phyloP scores from a whole-genome alignment of 495 filamentous ascomycete species.

The Melanomma pulvis-pyrius region DNA sequence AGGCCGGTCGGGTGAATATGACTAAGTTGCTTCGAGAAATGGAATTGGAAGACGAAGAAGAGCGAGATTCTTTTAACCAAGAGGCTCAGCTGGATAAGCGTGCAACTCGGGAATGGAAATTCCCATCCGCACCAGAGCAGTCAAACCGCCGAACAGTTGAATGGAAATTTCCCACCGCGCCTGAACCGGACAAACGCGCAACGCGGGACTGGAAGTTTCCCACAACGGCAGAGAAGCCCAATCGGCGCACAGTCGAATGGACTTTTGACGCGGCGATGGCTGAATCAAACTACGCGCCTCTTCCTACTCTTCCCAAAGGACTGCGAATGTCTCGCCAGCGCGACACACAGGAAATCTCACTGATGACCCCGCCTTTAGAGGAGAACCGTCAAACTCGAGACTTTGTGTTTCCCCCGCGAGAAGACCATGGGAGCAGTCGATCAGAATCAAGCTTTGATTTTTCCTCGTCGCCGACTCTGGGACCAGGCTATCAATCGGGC shows the following conservation, averaged over 20 bases:
- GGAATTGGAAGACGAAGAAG: constrained; percentile 48
- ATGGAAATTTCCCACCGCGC: constrained; percentile 63
- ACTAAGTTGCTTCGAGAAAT: constrained; percentile 46
- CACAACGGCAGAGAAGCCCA: constrained; percentile 18
- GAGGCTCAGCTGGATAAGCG: constrained; percentile 30
- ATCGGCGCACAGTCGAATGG: constrained; percentile 32
- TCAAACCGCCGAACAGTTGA: constrained; percentile 57
- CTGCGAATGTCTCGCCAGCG: constrained; percentile 19
- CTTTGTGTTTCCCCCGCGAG: constrained; percentile 32
- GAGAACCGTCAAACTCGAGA: constrained; percentile 31
- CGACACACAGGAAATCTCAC: constrained; percentile 24
- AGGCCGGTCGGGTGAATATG: constrained; percentile 44
- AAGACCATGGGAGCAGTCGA: constrained; percentile 12
- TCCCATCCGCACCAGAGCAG: constrained; percentile 43
- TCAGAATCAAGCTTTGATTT: constrained; percentile 28
- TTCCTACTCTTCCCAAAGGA: constrained; percentile 8
- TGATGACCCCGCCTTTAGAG: constrained; percentile 1
- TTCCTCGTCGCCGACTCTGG: constrained; percentile 35
- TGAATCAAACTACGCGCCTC: constrained; percentile 29
- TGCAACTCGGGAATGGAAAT: constrained; percentile 46
- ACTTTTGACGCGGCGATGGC: constrained; percentile 36
- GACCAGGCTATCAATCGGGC: constrained; percentile 39
- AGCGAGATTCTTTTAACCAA: constrained; percentile 29
- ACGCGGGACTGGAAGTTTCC: constrained; percentile 32
- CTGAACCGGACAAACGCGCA: constrained; percentile 3